Evolutionary conservation across 2,329 filamentous ascomycete genomes (phyloP).

Genomic region (Diaporthe sp.): DNA sequence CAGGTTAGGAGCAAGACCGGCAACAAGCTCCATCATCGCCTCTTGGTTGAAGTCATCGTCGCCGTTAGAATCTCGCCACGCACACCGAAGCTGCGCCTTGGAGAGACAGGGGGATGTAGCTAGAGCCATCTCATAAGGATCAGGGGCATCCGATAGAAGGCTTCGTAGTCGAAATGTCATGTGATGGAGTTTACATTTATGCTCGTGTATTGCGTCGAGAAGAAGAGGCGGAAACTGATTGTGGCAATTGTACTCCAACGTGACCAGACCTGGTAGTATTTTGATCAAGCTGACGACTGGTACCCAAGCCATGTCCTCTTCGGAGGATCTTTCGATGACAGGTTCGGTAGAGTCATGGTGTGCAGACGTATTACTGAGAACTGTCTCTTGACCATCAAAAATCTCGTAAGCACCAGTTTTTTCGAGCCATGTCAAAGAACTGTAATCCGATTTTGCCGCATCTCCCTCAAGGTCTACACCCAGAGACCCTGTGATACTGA

Average conservation of each 20-base stretch:
- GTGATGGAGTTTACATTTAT: slow-evolving; percentile 29
- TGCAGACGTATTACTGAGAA: neutral
- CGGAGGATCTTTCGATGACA: neutral
- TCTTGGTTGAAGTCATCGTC: slow-evolving; percentile 14
- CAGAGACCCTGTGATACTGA: slow-evolving; percentile 1
- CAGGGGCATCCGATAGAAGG: neutral
- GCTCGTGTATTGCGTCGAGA: slow-evolving; percentile 3
- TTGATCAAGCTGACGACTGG: slow-evolving; percentile 17
- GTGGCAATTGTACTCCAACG: slow-evolving; percentile 22
- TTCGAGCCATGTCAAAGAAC: neutral
- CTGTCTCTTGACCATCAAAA: neutral
- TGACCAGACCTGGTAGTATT: neutral
- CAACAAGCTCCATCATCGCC: slow-evolving; percentile 31
- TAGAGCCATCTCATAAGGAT: slow-evolving; percentile 23
- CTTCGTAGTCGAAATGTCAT: slow-evolving; percentile 22
- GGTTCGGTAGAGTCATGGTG: neutral
- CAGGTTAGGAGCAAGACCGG: slow-evolving; percentile 24
- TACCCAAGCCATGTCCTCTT: slow-evolving; percentile 26
- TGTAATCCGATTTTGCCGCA: neutral
- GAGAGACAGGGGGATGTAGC: slow-evolving; percentile 26
- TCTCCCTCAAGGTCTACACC: neutral
- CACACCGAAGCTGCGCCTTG: neutral
- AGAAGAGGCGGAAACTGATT: slow-evolving; percentile 28
- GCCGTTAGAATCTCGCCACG: neutral
- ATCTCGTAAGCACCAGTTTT: neutral